phyloP scores from a whole-genome alignment of 139 green algal species.

The Micractinium conductrix region DNA sequence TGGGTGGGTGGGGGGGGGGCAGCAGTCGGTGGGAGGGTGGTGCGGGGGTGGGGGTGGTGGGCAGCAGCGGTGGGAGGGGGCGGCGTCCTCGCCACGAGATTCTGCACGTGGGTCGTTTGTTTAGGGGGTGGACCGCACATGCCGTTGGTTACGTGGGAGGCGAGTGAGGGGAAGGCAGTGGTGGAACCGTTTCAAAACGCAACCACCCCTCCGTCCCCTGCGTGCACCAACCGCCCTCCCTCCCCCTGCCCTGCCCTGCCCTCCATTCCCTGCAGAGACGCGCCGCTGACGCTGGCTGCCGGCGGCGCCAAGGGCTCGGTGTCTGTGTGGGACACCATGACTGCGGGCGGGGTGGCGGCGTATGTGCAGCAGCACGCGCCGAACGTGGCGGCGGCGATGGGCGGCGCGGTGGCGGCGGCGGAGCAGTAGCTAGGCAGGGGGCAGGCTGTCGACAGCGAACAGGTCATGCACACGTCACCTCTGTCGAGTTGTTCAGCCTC shows the following conservation, averaged over 20 bases:
- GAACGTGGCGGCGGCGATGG: constrained; percentile 1
- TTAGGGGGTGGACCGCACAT: background rate
- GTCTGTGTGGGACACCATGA: constrained; percentile 83
- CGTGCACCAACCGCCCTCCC: background rate
- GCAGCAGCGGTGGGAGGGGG: too few relatives aligned
- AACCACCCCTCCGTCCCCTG: background rate
- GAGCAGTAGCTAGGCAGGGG: constrained; percentile 1
- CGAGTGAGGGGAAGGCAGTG: background rate
- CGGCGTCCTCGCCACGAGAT: too few relatives aligned
- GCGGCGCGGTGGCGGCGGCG: background rate
- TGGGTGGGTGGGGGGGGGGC: too few relatives aligned
- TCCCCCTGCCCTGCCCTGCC: background rate
- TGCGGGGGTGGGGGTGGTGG: too few relatives aligned
- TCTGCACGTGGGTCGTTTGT: too few relatives aligned
- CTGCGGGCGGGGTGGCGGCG: constrained; percentile 43
- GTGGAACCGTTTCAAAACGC: background rate
- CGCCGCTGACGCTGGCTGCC: constrained; percentile 77
- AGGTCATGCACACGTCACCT: too few relatives aligned
- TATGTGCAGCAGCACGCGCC: constrained; percentile 29
- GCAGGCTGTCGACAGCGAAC: too few relatives aligned
- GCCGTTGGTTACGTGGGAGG: background rate
- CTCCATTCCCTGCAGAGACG: constrained; percentile 50
- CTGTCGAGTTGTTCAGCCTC: too few relatives aligned
- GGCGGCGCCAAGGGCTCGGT: constrained; percentile 85
- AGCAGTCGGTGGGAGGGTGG: too few relatives aligned